Evolutionary conservation across 306 rosid species (phyloP).

Genomic region (Mucuna pruriens): DNA sequence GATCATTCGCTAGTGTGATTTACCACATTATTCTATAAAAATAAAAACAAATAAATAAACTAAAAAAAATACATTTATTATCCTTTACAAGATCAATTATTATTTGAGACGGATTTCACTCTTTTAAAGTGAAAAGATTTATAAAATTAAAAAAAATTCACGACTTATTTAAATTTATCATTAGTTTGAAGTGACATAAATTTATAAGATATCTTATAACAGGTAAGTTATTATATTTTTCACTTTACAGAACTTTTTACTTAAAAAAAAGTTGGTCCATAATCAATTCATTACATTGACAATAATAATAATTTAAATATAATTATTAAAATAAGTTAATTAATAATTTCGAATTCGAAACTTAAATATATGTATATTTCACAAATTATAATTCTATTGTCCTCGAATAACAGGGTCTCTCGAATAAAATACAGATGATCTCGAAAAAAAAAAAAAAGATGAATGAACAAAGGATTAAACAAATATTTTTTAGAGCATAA

Average conservation of each 20-base stretch:
- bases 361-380: no score
- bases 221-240: neutral
- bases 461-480: neutral
- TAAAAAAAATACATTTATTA: neutral
- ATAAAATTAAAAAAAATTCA: no score
- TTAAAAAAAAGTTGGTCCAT: neutral
- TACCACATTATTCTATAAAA: neutral
- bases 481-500: conserved; percentile 8
- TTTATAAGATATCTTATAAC: neutral
- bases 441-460: neutral
- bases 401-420: no score
- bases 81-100: neutral
- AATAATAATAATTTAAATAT: neutral
- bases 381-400: no score
- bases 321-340: no score
- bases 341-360: no score
- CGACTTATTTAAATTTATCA: neutral
- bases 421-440: no score
- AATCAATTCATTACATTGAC: neutral
- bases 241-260: neutral
- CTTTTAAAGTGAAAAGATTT: no score
- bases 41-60: neutral
- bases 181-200: neutral
- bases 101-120: neutral
- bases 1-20: neutral